Evolutionary conservation across 768 basidiomycete species (phyloP), one percentile per base, ranked within the genome.

Genomic region (Leccinum obscurum): DNA sequence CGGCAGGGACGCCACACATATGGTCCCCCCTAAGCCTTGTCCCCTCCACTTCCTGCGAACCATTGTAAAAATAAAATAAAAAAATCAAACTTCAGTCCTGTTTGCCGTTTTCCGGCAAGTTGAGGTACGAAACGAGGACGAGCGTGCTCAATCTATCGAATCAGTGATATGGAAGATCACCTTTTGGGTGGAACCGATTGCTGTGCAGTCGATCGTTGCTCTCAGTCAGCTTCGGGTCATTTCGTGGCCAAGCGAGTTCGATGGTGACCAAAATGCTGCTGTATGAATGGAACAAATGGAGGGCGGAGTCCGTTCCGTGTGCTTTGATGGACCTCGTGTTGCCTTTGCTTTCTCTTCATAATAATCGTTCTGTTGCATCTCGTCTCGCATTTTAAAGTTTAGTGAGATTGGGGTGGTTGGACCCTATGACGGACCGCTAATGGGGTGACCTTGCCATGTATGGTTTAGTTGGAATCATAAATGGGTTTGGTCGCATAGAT

Each of bases 391-490:
- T 52, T 49, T 49, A 15, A 46, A 46, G 44, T 39, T 48, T 60
- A 20, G 26, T 15, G 26, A 22, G 50, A 44, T 46, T 39, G 14
- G 37, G 44, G 3, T 30, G 3, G 4, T 11, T 37, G 50, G 28
- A 51, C 50, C 50, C 50, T 51, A 44, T 34, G 17, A 41, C 49
- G 17, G 20, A 56, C 51, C 32, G 61, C 20, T 50, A 30, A 22
- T 17, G 52, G 39, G 58, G 32, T 10, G 30, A 41, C 41, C 22
- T 22, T 30, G 17, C 54, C 46, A 14, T 13, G 30, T 49, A 51
- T 54, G 53, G 61, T 54, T 50, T 62, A 55, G 58, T 20, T 24
- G 14, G 39, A 52, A n/a, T 44, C 44, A 46, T 46, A 46, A 46
- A 46, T 17, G 32, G 32, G 30, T 51, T 34, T 52, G 14, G 30